Evolutionary conservation across 1,284 basidiomycete species (phyloP).

Genomic region (Cystobasidium sp.): DNA sequence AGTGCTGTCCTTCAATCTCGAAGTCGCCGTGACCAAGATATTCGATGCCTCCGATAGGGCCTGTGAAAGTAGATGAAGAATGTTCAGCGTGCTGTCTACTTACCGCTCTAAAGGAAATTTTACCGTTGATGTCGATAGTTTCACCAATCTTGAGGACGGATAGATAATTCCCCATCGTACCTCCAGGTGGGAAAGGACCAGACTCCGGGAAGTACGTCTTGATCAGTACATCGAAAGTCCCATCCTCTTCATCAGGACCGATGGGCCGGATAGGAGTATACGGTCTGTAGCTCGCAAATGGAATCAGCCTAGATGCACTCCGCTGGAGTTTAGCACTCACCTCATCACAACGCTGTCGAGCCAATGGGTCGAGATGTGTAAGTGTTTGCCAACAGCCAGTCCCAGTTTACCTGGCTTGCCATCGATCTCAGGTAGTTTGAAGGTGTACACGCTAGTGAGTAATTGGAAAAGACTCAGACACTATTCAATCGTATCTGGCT

Average conservation of each 20-base stretch:
- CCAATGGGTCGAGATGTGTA: constrained; percentile 40
- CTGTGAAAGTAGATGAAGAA: constrained; percentile 39
- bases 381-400: constrained; percentile 45
- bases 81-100: not conserved
- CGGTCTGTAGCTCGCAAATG: not conserved
- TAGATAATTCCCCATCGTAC: constrained; percentile 44
- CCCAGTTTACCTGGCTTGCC: constrained; percentile 42
- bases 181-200: constrained; percentile 46
- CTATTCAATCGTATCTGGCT: not conserved
- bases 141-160: constrained; percentile 34
- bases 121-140: not conserved
- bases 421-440: constrained; percentile 42
- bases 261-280: constrained; percentile 39
- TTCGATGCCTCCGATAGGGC: constrained; percentile 44
- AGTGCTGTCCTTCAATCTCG: constrained; percentile 44
- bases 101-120: constrained; percentile 21
- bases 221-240: constrained; percentile 49
- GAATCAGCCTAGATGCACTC: not conserved
- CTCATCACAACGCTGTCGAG: constrained; percentile 38
- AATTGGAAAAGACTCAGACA: not conserved
- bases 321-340: constrained; percentile 1
- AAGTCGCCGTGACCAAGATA: constrained; percentile 47
- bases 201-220: constrained; percentile 47
- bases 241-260: constrained; percentile 46
- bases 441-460: constrained; percentile 43